Percentiles rank a stretch among this genome's conserved stretches.
Conservation (phyloP, 1,284 basidiomycete species). For the Fomitopsis pinicola region DNA sequence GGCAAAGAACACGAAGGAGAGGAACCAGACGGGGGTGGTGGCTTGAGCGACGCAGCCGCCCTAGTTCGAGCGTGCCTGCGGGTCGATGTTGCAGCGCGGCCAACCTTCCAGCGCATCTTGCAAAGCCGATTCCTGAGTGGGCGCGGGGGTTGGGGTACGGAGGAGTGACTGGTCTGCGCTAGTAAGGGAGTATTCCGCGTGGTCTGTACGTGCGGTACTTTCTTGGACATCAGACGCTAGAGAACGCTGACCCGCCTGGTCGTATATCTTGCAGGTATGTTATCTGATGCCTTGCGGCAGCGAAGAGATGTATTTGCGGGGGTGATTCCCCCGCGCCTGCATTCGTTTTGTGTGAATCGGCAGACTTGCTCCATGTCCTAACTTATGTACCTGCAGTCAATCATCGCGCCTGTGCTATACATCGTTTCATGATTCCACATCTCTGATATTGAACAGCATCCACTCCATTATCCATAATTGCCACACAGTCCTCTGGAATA, state of each 20-base stretch:
- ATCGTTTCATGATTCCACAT: conserved; percentile 8
- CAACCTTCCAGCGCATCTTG: conserved; percentile 80
- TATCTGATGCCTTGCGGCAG: conserved; percentile 23
- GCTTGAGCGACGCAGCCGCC: conserved; percentile 74
- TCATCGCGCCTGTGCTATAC: conserved; percentile 7
- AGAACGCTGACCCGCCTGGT: conserved; percentile 11
- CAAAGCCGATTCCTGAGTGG: conserved; percentile 77
- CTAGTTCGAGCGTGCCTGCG: conserved; percentile 78
- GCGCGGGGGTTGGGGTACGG: conserved; percentile 52
- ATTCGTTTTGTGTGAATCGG: background rate
- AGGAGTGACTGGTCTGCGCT: conserved; percentile 13
- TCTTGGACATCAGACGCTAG: conserved; percentile 14
- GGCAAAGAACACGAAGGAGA: conserved; percentile 66
- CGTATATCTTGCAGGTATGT: conserved; percentile 18
- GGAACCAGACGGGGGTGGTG: conserved; percentile 77
- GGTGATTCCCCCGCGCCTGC: conserved; percentile 5
- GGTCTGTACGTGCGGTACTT: conserved; percentile 18
- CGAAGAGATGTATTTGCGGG: conserved; percentile 4
- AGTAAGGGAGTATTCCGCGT: conserved; percentile 12
- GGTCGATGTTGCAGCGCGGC: conserved; percentile 66
- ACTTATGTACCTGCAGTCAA: conserved; percentile 14
- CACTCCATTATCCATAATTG: background rate
- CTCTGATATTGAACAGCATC: conserved; percentile 15
- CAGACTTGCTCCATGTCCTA: conserved; percentile 7
- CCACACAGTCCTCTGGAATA: conserved; percentile 13